Conservation (phyloP, 257 asterid species). For the Forsythia viridissima region DNA sequence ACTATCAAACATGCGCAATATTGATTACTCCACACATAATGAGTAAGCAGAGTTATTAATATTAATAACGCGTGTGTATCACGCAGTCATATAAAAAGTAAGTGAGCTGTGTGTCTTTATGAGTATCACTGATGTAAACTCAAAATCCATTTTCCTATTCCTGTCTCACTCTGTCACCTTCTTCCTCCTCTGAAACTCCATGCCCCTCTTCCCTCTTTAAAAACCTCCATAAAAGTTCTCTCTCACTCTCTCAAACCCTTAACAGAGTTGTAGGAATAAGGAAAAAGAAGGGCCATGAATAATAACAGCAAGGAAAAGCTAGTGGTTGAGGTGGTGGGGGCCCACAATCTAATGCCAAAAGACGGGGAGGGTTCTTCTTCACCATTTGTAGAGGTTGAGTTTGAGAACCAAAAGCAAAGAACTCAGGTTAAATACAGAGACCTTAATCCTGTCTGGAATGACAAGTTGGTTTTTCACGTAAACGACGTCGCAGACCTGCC, state of each 20-base stretch:
- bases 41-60: neutral
- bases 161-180: constrained; percentile 21
- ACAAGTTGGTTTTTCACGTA: constrained; percentile 71
- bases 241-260: neutral
- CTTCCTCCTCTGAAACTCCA: constrained; percentile 24
- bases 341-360: constrained; percentile 92
- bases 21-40: neutral
- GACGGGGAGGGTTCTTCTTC: constrained; percentile 96
- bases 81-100: constrained; percentile 24
- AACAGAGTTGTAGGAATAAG: too few species aligned
- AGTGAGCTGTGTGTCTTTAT: constrained; percentile 1
- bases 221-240: neutral
- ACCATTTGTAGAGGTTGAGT: constrained; percentile 82
- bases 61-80: constrained; percentile 33
- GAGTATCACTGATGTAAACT: constrained; percentile 4
- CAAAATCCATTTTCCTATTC: constrained; percentile 29
- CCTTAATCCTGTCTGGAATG: constrained; percentile 86
- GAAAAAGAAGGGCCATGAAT: constrained; percentile 37
- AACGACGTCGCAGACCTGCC: constrained; percentile 80
- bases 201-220: neutral
- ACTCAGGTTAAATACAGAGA: constrained; percentile 75
- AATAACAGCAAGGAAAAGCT: constrained; percentile 62
- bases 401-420: constrained; percentile 59
- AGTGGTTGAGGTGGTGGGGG: constrained; percentile 88
- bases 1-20: neutral